Percentiles rank a stretch among this genome's conserved stretches.
Evolutionary conservation across 768 basidiomycete genomes (phyloP).

Genomic region (Suillus discolor): DNA sequence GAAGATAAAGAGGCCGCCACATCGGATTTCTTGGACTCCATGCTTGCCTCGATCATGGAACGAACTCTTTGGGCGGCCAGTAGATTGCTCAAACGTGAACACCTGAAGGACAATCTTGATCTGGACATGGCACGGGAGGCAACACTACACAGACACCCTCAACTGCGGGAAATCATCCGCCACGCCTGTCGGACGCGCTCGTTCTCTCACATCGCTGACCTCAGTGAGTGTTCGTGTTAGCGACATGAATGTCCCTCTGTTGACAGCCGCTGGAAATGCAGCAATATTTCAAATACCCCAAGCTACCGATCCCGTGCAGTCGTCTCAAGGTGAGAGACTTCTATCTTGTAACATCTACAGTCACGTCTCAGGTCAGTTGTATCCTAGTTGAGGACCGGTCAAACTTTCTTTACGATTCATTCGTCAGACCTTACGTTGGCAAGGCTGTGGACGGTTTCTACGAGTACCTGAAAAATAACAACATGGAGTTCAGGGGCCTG

Average conservation of each 20-base stretch:
- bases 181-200: neutral
- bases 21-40: too few species aligned
- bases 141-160: neutral
- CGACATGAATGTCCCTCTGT: neutral
- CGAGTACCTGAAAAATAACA: slow-evolving; percentile 19
- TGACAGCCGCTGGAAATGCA: neutral
- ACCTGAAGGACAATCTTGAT: neutral
- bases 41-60: too few species aligned
- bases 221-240: neutral
- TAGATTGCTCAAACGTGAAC: neutral
- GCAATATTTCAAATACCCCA: neutral
- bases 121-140: too few species aligned
- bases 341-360: neutral
- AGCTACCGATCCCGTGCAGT: too few species aligned
- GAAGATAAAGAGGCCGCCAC: too few species aligned
- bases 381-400: neutral
- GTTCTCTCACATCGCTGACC: neutral
- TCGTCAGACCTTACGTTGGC: slow-evolving; percentile 7
- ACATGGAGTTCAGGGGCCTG: neutral
- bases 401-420: neutral
- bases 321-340: neutral
- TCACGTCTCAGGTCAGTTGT: neutral
- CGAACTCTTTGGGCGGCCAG: too few species aligned
- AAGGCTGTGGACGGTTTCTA: slow-evolving; percentile 19
- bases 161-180: too few species aligned